A percentile compares a stretch with the other conserved stretches of the same genome.
These are phyloP conservation scores for Corymbia calophylla DNA, from an alignment of 441 rosid genomes.

Conservation along the genomic window DNA sequence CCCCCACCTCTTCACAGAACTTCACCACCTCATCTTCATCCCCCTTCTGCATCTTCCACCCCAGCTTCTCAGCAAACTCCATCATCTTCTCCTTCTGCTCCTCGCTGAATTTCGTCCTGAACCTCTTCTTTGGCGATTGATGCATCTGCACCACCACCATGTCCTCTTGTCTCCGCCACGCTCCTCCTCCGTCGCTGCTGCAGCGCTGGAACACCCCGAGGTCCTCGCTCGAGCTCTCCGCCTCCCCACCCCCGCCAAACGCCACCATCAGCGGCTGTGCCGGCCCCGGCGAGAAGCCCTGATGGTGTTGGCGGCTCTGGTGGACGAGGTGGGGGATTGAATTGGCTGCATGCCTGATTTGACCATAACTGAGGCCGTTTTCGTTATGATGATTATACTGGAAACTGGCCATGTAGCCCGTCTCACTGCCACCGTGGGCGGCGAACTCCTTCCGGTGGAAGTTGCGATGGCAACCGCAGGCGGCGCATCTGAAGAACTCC, in stretches of 20 bases:
- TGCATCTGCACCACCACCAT: neutral
- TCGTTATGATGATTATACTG: neutral
- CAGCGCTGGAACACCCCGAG: neutral
- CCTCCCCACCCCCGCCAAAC: neutral
- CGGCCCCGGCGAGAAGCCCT: neutral
- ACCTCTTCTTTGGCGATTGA: neutral
- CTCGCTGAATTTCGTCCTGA: neutral
- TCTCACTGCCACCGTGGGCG: neutral
- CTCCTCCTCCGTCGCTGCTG: neutral
- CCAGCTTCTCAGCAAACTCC: neutral
- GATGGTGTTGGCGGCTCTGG: neutral
- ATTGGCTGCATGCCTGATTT: neutral
- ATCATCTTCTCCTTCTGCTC: neutral
- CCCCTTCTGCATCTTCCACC: neutral
- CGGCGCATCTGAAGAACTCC: neutral
- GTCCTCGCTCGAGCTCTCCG: neutral
- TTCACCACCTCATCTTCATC: neutral
- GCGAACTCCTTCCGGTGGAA: neutral
- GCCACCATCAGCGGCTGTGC: neutral
- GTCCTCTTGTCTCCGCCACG: neutral
- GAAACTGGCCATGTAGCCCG: neutral
- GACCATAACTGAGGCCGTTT: neutral
- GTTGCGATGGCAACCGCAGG: neutral
- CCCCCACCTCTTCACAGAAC: neutral
- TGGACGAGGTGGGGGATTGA: neutral